A percentile compares a stretch with the other conserved stretches of the same genome.
phyloP scores from a whole-genome alignment of 805 yeast species.

The Suhomyces tanzawaensis region DNA sequence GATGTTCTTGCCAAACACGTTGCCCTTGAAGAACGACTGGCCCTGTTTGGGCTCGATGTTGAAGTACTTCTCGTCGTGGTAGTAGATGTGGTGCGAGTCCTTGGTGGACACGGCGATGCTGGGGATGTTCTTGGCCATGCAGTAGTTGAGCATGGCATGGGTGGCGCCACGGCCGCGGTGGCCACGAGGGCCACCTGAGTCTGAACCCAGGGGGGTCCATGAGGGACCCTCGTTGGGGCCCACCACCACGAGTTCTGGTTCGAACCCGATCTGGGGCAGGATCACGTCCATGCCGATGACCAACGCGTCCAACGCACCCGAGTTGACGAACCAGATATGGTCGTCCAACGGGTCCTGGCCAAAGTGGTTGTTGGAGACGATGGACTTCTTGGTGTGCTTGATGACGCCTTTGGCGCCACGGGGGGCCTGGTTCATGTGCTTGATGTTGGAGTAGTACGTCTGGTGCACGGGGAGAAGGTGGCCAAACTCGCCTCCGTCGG shows the following conservation, averaged over 20 bases:
- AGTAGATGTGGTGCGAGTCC: slow-evolving; percentile 30
- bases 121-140: slow-evolving; percentile 17
- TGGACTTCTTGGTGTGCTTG: neutral
- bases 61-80: slow-evolving; percentile 31
- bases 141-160: slow-evolving; percentile 17
- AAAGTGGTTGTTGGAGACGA: slow-evolving; percentile 10
- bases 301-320: slow-evolving; percentile 24
- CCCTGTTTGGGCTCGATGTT: slow-evolving; percentile 11
- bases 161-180: slow-evolving; percentile 5
- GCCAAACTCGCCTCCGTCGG: slow-evolving; percentile 35
- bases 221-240: slow-evolving; percentile 34
- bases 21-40: slow-evolving; percentile 15
- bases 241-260: slow-evolving; percentile 30
- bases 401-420: slow-evolving; percentile 15
- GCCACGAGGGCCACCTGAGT: neutral
- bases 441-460: slow-evolving; percentile 20
- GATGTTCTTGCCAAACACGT: slow-evolving; percentile 21
- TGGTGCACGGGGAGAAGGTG: slow-evolving; percentile 33
- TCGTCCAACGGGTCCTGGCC: slow-evolving; percentile 37
- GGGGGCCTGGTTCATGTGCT: slow-evolving; percentile 11
- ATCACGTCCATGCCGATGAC: slow-evolving; percentile 25
- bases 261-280: slow-evolving; percentile 23
- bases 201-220: slow-evolving; percentile 5
- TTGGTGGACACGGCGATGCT: slow-evolving; percentile 23
- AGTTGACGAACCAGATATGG: slow-evolving; percentile 34